These are phyloP conservation scores for Stentor coeruleus DNA, from an alignment of 73 alveolate species.

Conservation along the genomic window DNA sequence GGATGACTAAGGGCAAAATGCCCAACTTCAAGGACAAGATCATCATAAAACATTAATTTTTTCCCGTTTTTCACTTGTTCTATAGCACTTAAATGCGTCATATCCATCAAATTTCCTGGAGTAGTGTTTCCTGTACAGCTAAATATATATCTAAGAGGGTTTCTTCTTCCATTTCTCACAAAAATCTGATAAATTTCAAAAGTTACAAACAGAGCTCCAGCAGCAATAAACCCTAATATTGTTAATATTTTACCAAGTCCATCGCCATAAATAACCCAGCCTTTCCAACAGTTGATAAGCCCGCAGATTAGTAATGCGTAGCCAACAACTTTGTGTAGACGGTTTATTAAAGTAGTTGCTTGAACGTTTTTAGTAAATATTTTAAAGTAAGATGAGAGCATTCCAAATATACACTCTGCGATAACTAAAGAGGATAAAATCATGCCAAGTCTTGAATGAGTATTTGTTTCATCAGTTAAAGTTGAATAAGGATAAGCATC, in stretches of 20 bases:
- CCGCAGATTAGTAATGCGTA: slow-evolving; percentile 10
- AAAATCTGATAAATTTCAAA: neutral
- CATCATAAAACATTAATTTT: too few species aligned
- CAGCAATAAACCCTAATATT: neutral
- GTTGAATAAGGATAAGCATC: neutral
- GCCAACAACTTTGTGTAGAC: neutral
- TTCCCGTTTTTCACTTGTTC: too few species aligned
- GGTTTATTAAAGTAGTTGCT: neutral
- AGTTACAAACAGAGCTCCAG: neutral
- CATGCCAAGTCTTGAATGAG: slow-evolving; percentile 1
- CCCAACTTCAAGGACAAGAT: too few species aligned
- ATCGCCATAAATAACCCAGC: neutral
- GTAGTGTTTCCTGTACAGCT: too few species aligned
- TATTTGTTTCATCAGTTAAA: neutral
- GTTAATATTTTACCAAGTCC: neutral
- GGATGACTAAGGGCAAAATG: too few species aligned
- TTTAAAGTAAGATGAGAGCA: neutral
- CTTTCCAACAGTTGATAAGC: slow-evolving; percentile 6
- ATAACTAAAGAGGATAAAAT: neutral
- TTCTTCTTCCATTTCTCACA: too few species aligned
- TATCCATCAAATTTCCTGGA: too few species aligned
- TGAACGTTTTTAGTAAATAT: neutral
- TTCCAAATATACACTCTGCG: neutral
- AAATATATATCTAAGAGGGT: too few species aligned
- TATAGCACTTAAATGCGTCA: too few species aligned